A percentile compares a stretch with the other conserved stretches of the same genome.
Evolutionary conservation across 1,284 basidiomycete genomes (phyloP).

Genomic region (Malassezia brasiliensis): DNA sequence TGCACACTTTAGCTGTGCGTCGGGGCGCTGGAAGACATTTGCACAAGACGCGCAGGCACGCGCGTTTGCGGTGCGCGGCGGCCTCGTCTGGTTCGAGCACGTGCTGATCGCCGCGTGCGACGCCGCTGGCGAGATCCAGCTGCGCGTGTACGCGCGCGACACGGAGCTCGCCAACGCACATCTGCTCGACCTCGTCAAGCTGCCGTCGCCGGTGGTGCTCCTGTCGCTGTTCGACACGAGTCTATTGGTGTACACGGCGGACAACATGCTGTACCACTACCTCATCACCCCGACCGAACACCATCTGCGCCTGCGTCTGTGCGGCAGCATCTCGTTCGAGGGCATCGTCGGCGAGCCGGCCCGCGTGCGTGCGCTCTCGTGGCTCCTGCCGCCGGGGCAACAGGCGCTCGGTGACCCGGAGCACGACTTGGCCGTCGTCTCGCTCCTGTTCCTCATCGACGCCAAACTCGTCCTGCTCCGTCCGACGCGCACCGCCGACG

Average conservation of each 20-base stretch:
- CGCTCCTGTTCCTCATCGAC: constrained; percentile 89
- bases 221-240: constrained; percentile 84
- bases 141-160: constrained; percentile 91
- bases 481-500: constrained; percentile 30
- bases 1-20: constrained; percentile 83
- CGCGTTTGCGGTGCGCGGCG: constrained; percentile 77
- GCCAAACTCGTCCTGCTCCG: constrained; percentile 76
- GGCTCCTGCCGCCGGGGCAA: constrained; percentile 88
- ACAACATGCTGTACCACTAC: constrained; percentile 89
- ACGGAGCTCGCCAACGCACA: constrained; percentile 76
- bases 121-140: constrained; percentile 44
- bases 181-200: constrained; percentile 70
- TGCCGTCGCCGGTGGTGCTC: constrained; percentile 54
- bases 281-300: constrained; percentile 76
- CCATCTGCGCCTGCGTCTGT: constrained; percentile 69
- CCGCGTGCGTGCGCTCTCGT: constrained; percentile 81
- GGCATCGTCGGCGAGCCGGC: constrained; percentile 79
- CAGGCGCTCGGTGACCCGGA: constrained; percentile 89
- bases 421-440: constrained; percentile 84
- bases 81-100: constrained; percentile 92
- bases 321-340: constrained; percentile 87
- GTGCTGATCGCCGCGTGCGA: constrained; percentile 76
- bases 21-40: constrained; percentile 92
- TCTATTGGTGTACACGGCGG: constrained; percentile 89
- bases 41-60: constrained; percentile 75